A percentile compares a stretch with the other conserved stretches of the same genome.
These are phyloP conservation scores for Leucogyrophana mollusca DNA, from an alignment of 768 basidiomycete genomes.

Conservation along the genomic window DNA sequence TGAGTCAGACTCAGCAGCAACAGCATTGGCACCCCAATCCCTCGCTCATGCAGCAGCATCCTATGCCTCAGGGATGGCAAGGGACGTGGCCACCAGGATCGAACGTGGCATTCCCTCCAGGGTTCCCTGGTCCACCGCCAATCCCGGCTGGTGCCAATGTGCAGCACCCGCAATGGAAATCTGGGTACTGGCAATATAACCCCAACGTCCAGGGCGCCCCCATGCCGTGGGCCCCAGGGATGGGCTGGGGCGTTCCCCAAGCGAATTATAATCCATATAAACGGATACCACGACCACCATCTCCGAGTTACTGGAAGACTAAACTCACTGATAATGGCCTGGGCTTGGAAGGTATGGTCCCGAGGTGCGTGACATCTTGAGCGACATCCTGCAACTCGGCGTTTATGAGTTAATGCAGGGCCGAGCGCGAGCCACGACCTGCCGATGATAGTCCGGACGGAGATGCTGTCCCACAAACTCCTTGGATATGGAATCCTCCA, in stretches of 20 bases:
- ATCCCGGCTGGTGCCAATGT: conserved; percentile 48
- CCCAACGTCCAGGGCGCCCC: conserved; percentile 36
- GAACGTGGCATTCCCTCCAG: conserved; percentile 28
- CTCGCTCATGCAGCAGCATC: conserved; percentile 28
- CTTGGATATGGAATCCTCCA: conserved; percentile 74
- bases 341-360: conserved; percentile 64
- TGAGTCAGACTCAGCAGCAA: conserved; percentile 1
- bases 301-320: conserved; percentile 63
- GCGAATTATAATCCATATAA: conserved; percentile 60
- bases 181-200: conserved; percentile 53
- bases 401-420: background rate
- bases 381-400: no score
- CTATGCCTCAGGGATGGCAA: conserved; percentile 29
- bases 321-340: conserved; percentile 61
- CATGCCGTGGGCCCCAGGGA: conserved; percentile 32
- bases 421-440: conserved; percentile 13
- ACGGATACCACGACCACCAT: conserved; percentile 56
- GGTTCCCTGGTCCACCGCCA: conserved; percentile 51
- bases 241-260: conserved; percentile 21
- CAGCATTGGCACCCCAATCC: conserved; percentile 30
- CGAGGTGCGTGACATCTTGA: conserved; percentile 60
- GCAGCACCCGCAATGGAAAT: conserved; percentile 46
- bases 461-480: conserved; percentile 48
- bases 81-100: conserved; percentile 35
- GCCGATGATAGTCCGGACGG: conserved; percentile 36